Percentiles rank a stretch among this genome's conserved stretches.
Conservation (phyloP, 208 protist species). For the Acanthamoeba culbertsoni region DNA sequence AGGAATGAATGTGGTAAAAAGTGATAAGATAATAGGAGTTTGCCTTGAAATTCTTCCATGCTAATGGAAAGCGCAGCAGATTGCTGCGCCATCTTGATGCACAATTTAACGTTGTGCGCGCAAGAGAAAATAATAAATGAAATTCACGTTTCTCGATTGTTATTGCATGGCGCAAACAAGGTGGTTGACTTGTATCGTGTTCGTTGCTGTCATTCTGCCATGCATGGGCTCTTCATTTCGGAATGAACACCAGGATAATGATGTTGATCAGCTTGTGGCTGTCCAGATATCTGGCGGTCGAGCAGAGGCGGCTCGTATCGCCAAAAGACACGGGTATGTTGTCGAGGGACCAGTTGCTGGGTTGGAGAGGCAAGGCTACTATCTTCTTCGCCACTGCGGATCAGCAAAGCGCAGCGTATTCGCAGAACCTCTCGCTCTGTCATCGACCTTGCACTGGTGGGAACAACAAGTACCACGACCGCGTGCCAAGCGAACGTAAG, state of each 20-base stretch:
- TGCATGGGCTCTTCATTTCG: too few relatives aligned
- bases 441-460: neutral
- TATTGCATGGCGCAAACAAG: too few relatives aligned
- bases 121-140: neutral
- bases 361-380: neutral
- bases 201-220: too few relatives aligned
- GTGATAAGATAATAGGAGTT: neutral
- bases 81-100: neutral
- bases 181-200: too few relatives aligned
- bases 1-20: neutral
- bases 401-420: neutral
- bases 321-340: neutral
- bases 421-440: neutral
- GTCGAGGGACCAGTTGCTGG: neutral
- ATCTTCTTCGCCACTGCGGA: neutral
- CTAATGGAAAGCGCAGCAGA: slow-evolving; percentile 9
- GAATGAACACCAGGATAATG: neutral
- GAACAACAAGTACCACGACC: neutral
- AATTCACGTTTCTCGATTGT: neutral
- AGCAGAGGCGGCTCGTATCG: neutral
- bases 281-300: neutral
- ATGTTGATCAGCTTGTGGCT: neutral
- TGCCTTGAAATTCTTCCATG: slow-evolving; percentile 40
- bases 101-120: neutral
- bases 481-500: neutral